Evolutionary conservation across 176 grass and related monocot genomes (phyloP).

Genomic region (Pontederia crassipes): DNA sequence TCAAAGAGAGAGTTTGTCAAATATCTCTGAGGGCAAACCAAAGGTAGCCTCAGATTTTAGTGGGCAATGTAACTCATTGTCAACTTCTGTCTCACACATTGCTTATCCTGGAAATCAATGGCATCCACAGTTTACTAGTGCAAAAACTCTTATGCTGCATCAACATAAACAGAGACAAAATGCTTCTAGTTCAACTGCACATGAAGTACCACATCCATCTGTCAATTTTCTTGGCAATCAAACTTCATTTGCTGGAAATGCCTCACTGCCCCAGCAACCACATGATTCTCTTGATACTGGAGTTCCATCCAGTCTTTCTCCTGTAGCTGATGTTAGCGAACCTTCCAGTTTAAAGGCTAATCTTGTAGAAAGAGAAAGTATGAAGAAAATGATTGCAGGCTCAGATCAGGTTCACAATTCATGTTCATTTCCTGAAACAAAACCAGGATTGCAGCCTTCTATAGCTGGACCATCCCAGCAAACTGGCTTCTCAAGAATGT

Average conservation of each 20-base stretch:
- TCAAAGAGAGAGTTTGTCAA: slow-evolving; percentile 13
- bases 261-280: background rate
- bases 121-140: background rate
- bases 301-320: background rate
- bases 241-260: background rate
- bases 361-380: slow-evolving; percentile 8
- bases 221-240: background rate
- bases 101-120: background rate
- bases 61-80: background rate
- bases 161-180: background rate
- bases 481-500: slow-evolving; percentile 52
- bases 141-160: background rate
- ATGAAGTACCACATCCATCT: background rate
- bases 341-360: slow-evolving; percentile 14
- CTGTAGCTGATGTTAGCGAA: slow-evolving; percentile 12
- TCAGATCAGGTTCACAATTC: slow-evolving; percentile 33
- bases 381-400: slow-evolving; percentile 4
- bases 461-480: slow-evolving; percentile 34
- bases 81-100: background rate
- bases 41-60: background rate
- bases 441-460: slow-evolving; percentile 28
- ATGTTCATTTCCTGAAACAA: slow-evolving; percentile 40
- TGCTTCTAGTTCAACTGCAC: background rate
- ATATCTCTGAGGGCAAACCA: background rate
- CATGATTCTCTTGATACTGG: background rate